A percentile compares a stretch with the other conserved stretches of the same genome.
These are phyloP conservation scores for Rhynchospora breviuscula DNA, from an alignment of 176 grass and related monocot genomes.

Conservation along the genomic window DNA sequence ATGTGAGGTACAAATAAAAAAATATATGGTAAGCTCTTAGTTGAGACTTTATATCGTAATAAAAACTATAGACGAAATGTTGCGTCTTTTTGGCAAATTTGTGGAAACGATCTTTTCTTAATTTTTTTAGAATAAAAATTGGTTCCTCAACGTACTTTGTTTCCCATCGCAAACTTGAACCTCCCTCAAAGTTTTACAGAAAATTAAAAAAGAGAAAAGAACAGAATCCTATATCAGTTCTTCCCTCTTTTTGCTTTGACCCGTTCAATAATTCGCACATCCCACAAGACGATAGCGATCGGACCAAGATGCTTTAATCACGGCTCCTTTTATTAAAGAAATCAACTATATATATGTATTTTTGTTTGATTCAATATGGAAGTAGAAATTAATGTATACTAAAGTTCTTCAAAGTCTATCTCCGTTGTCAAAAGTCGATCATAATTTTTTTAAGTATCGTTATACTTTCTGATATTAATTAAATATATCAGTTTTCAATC, in stretches of 20 bases:
- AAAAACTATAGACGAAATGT: background rate
- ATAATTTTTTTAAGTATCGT: background rate
- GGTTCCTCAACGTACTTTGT: background rate
- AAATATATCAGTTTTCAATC: too few relatives aligned
- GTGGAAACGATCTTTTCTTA: too few relatives aligned
- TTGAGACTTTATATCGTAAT: background rate
- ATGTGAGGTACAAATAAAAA: background rate
- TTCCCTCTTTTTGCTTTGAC: background rate
- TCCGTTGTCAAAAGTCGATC: background rate
- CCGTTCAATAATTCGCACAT: background rate
- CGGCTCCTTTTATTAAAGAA: background rate
- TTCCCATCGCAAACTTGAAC: background rate
- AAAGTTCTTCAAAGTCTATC: background rate
- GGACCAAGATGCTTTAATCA: background rate
- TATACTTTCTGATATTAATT: too few relatives aligned
- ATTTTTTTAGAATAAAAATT: background rate
- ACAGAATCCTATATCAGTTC: background rate
- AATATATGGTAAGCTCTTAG: background rate
- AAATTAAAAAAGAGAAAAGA: background rate
- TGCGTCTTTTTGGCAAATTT: background rate
- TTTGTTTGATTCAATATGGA: background rate
- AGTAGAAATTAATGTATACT: background rate
- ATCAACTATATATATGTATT: background rate
- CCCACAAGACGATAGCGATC: background rate
- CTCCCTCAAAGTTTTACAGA: background rate